These are phyloP conservation scores for Porphyrellus cyaneotinctus DNA, from an alignment of 768 basidiomycete species.

Conservation along the genomic window DNA sequence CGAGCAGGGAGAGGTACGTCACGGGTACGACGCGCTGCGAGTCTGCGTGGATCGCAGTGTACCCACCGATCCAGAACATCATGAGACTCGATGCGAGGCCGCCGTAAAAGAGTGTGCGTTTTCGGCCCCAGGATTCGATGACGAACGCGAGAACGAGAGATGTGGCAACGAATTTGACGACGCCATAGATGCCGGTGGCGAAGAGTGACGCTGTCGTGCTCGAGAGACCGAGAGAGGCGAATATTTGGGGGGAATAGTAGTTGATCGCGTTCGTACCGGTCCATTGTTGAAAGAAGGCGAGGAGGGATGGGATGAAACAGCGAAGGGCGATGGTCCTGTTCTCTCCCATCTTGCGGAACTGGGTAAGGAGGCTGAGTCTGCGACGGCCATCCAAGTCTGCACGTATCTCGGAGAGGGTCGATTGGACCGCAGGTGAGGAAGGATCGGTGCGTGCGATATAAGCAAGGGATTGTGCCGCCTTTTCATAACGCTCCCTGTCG, in stretches of 20 bases:
- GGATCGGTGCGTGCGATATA: constrained; percentile 25
- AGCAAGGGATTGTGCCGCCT: constrained; percentile 31
- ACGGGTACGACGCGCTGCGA: neutral
- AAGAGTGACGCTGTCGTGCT: constrained; percentile 30
- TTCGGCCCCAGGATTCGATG: neutral
- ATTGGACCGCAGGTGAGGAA: constrained; percentile 26
- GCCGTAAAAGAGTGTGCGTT: constrained; percentile 25
- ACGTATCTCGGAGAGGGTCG: constrained; percentile 34
- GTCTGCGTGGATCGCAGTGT: constrained; percentile 28
- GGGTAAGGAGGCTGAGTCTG: constrained; percentile 21
- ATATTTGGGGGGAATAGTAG: constrained; percentile 38
- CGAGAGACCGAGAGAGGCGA: constrained; percentile 33
- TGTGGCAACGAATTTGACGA: constrained; percentile 36
- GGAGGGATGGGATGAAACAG: constrained; percentile 31
- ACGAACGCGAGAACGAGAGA: neutral
- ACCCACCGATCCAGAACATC: constrained; percentile 38
- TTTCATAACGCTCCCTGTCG: constrained; percentile 33
- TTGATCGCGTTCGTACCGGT: constrained; percentile 41
- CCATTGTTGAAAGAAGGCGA: constrained; percentile 38
- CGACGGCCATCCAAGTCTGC: constrained; percentile 34
- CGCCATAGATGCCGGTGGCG: constrained; percentile 39
- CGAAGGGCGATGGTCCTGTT: constrained; percentile 26
- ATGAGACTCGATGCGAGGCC: constrained; percentile 34
- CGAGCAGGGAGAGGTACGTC: constrained; percentile 10
- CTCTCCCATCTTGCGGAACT: constrained; percentile 34